Percentiles rank a stretch among this genome's conserved stretches.
These are phyloP conservation scores for Fusarium euwallaceae DNA, from an alignment of 2,329 filamentous ascomycete species.

Conservation along the genomic window DNA sequence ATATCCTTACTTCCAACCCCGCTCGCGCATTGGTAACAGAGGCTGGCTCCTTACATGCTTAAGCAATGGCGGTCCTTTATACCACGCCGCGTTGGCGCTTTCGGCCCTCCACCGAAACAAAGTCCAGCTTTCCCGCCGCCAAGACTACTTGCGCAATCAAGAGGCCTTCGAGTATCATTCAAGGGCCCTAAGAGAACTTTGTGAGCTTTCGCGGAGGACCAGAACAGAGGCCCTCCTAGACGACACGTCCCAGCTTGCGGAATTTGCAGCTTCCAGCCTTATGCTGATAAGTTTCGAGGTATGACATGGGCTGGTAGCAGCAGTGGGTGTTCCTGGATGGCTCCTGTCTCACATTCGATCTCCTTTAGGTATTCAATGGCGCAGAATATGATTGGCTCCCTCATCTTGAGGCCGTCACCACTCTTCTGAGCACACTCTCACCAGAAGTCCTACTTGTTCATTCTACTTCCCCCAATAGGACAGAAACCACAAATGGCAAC, in stretches of 20 bases:
- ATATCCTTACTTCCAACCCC: neutral
- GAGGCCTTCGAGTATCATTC: neutral
- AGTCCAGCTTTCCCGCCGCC: neutral
- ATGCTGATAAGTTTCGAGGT: neutral
- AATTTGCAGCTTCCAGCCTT: neutral
- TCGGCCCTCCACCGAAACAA: neutral
- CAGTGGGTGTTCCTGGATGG: neutral
- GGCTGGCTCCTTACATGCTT: neutral
- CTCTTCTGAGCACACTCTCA: neutral
- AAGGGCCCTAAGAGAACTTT: neutral
- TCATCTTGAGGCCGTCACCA: neutral
- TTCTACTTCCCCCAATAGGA: neutral
- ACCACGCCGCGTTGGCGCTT: neutral
- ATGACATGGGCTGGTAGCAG: neutral
- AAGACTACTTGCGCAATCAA: neutral
- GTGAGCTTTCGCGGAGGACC: neutral
- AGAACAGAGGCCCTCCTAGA: neutral
- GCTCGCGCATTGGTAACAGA: neutral
- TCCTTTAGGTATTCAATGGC: neutral
- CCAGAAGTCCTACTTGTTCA: neutral
- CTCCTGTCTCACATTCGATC: neutral
- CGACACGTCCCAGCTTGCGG: neutral
- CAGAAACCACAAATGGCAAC: neutral
- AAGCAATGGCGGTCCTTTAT: neutral
- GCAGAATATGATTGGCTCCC: neutral